Evolutionary conservation across 306 rosid species (phyloP).

Genomic region (Cotoneaster glaucophyllus): DNA sequence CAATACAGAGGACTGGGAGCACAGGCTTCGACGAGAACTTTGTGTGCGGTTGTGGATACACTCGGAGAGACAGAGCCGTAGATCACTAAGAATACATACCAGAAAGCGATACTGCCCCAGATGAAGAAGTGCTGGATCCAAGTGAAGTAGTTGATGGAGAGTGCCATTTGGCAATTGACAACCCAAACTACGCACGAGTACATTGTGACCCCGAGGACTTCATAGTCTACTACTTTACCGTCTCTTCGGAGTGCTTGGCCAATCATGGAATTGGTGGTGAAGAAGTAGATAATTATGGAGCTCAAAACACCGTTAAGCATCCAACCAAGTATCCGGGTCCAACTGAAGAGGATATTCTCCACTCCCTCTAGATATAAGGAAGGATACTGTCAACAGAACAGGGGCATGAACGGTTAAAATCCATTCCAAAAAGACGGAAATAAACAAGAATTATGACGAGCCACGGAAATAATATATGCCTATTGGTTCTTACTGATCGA

Average conservation of each 20-base stretch:
- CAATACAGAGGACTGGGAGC: constrained; percentile 62
- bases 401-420: not conserved
- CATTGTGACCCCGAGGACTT: constrained; percentile 67
- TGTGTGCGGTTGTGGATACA: constrained; percentile 64
- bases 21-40: constrained; percentile 73
- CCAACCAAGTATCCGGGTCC: constrained; percentile 78
- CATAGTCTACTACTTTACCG: constrained; percentile 59
- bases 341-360: constrained; percentile 70
- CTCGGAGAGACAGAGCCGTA: constrained; percentile 59
- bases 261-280: constrained; percentile 40
- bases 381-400: constrained; percentile 49
- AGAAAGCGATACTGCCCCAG: constrained; percentile 76
- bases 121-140: constrained; percentile 88
- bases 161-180: constrained; percentile 87
- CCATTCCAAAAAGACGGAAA: not conserved
- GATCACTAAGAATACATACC: constrained; percentile 64
- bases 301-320: constrained; percentile 64
- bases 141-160: constrained; percentile 83
- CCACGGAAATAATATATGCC: not conserved
- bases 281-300: constrained; percentile 71
- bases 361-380: constrained; percentile 68
- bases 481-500: too few relatives aligned
- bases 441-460: not conserved
- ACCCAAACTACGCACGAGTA: constrained; percentile 76
- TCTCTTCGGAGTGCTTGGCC: constrained; percentile 62